phyloP scores from a whole-genome alignment of 1,139 yeast genomes.

The Candida albicans region DNA sequence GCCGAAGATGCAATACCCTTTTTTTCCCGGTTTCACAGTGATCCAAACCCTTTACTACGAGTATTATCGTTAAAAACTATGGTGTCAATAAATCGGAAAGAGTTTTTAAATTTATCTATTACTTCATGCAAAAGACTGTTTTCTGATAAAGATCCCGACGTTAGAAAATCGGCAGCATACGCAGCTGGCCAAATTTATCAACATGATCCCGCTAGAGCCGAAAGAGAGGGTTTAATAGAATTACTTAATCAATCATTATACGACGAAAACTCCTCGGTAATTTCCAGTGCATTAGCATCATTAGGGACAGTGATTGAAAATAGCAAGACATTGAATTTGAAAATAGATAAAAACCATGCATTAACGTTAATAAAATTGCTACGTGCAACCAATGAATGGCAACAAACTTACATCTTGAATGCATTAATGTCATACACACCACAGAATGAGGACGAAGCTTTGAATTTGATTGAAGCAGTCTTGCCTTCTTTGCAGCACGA shows the following conservation, averaged over 20 bases:
- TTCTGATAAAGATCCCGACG: constrained; percentile 55
- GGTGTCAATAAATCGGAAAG: constrained; percentile 56
- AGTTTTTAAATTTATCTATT: constrained; percentile 43
- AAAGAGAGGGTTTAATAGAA: constrained; percentile 48
- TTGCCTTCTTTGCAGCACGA: constrained; percentile 78
- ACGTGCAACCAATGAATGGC: constrained; percentile 74
- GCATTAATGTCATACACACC: constrained; percentile 75
- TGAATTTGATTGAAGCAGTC: constrained; percentile 63
- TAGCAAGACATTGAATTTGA: constrained; percentile 47
- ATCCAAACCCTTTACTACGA: constrained; percentile 33
- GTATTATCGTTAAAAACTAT: constrained; percentile 64
- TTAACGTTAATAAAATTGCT: constrained; percentile 49
- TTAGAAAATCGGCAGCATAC: constrained; percentile 69
- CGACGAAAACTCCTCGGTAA: constrained; percentile 62
- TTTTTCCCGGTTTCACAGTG: constrained; percentile 51
- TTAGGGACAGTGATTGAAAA: constrained; percentile 65
- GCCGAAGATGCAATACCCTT: constrained; percentile 59
- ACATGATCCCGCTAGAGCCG: constrained; percentile 48
- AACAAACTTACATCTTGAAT: constrained; percentile 68
- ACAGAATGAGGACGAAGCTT: constrained; percentile 62
- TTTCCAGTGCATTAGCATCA: constrained; percentile 72
- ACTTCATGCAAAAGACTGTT: constrained; percentile 32
- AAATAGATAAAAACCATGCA: constrained; percentile 59
- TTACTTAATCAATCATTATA: constrained; percentile 57
- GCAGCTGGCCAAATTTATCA: constrained; percentile 71